Evolutionary conservation across 2,329 filamentous ascomycete genomes (phyloP), one percentile per base, ranked within the genome.

Genomic region (Geosmithia flava): DNA sequence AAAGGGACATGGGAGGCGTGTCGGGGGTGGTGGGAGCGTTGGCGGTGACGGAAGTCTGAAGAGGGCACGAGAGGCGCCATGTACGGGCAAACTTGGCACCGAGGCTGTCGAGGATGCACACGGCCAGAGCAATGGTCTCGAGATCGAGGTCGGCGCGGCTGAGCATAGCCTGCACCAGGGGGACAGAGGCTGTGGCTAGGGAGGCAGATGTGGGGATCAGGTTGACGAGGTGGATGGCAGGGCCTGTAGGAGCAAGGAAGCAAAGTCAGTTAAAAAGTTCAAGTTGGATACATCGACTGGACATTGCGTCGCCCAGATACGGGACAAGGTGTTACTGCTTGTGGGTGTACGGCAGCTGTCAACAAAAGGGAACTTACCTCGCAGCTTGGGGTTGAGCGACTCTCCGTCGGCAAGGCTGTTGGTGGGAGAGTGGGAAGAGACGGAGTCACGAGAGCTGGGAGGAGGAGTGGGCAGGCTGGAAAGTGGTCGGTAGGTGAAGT

Each of bases 381-480:
- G 57, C 39, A 63, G 62, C 49, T 60, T 57, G 44, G 58, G 55
- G 56, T 67, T 68, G 50, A 69, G 59, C 46, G 63, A 59, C 53
- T 72, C 70, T 50, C 65, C 68, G 56, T 72, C 68, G 47, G 72
- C 68, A 46, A 68, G 57, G 17, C 62, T 60, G 48, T 65, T 60
- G 40, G 60, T 59, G 44, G 71, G 69, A 45, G 70, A 72, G 55
- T 70, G 68, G 41, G 60, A 58, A 27, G 66, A 66, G 33, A 68
- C 70, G 11, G 69, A 69, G 53, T 59, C 62, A 47, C 56, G 61
- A 48, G 71, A 72, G 43, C 76, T 81, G 11, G 72, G 73, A 43
- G 81, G 81, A 52, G 81, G 81, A 47, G 81, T 85, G 20, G 81
- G 81, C 20, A 85, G 71, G 60, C 80, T 82, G 29, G 80, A 84